Base-by-base conservation (phyloP, 2,329 filamentous ascomycete species). In the Seiridium unicorne region DNA sequence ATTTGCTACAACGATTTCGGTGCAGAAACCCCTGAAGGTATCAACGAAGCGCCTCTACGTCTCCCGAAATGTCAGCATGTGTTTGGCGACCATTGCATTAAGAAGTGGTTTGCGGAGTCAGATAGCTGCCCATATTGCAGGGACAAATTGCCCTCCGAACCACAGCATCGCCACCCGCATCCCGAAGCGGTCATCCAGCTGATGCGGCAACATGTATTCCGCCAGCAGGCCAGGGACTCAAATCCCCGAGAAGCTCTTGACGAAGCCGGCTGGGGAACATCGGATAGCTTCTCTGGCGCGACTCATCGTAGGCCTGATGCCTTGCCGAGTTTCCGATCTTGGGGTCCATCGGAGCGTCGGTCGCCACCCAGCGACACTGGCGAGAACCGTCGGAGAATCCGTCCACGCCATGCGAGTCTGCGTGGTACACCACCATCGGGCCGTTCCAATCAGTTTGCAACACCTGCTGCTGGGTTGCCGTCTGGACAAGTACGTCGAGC, bases 1-100 rank as follows among this genome's bases (percentile, higher is more conserved):
- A 89, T 89, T 61, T 89, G 86, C 72, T 88, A 88, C 67, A 87
- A 87, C 63, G 84, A 87, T 7, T 88, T 82, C 65, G 84, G 84
- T 40, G 75, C 80, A 11, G 70, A 75, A 60, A 85, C 81, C 35
- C 84, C 85, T 0, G 86, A 89, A 63, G 85, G 85, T 1, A 72
- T 84, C 26, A 79, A 76, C 51, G 86, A 89, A 68, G 75, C 72
- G 3, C 84, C 86, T 1, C 70, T 88, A 13, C 82, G 83, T 26
- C 71, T 89, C 18, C 86, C 86, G 2, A 82, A 79, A 64, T 89
- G 86, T 76, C 85, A 83, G 64, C 86, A 89, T 65, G 71, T 89
- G 5, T 89, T 89, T 69, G 86, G 86, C 18, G 80, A 87, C 59
- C 78, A 82, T 64, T 89, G 86, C 69, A 85, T 89, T 63, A 86